Base-by-base conservation (phyloP, 345 rosid genomes). In the Chamaenerion angustifolium region DNA sequence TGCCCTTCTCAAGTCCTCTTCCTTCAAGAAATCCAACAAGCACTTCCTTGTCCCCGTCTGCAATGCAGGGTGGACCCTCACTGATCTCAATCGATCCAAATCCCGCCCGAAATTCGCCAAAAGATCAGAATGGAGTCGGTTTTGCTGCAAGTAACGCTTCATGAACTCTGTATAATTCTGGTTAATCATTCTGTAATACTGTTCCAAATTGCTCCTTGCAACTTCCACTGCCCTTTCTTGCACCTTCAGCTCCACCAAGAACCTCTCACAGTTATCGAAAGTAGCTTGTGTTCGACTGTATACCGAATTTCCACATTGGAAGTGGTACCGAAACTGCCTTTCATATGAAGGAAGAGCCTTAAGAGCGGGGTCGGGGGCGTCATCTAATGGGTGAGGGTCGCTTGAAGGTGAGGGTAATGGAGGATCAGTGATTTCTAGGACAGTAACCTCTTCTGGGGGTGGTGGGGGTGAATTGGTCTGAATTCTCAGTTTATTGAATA, bases 341-440 rank as follows among this genome's bases (percentile, higher is more conserved):
- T 88, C 96, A 54, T 88, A 93, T 27, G 81, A 74, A 60, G 96
- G 96, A 64, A 93, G 67, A 21, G 95, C 95, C 78, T 82, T 93
- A 69, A 93, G 63, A 51, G 97, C 96, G 27, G 96, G 99, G 63
- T 93, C 99, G 0, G 73, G 53, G 27, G 88, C 88, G 68, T 88
- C 92, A 48, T 85, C 99, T 58, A 81, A 61, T 51, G 95, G 92
- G 64, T 88, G 95, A 13, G 82, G 86, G 10, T 79, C 78, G 23
- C 66, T 74, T 2, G 69, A 48, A 1, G 76, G 52, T 44, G 73
- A 71, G 0, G 79, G 82, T 1, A 70, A 56, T 6, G 67, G 71
- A 59, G 92, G 86, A 19, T 79, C 90, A 5, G 72, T 52, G 57
- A 75, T 64, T 45, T 81, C 96, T 13, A 55, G 64, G 3, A 73